These are phyloP conservation scores for Fusarium redolens DNA, from an alignment of 2,329 filamentous ascomycete genomes.

Conservation along the genomic window DNA sequence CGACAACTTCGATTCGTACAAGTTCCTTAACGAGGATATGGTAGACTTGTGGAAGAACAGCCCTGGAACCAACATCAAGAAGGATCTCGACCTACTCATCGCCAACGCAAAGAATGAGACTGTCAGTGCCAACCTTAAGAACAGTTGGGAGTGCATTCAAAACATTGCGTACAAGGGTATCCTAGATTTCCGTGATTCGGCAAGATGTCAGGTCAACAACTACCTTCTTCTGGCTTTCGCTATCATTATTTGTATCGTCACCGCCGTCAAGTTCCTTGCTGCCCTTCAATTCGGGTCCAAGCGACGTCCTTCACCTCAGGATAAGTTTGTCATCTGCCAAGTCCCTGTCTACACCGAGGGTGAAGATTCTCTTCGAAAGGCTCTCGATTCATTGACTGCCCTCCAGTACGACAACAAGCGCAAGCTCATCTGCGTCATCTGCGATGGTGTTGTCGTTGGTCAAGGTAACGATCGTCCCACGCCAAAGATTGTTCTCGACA, in stretches of 20 bases:
- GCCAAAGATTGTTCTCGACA: conserved; percentile 96
- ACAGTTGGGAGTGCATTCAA: conserved; percentile 83
- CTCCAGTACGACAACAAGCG: conserved; percentile 98
- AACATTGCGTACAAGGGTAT: conserved; percentile 86
- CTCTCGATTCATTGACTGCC: conserved; percentile 92
- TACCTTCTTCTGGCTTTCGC: conserved; percentile 90
- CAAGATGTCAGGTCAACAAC: conserved; percentile 88
- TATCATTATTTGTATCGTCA: conserved; percentile 83
- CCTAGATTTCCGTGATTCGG: conserved; percentile 82
- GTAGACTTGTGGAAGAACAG: conserved; percentile 77
- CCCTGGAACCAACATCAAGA: conserved; percentile 82
- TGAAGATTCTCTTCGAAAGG: conserved; percentile 93
- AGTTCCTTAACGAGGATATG: conserved; percentile 78
- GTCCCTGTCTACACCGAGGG: conserved; percentile 98
- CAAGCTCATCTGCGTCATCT: conserved; percentile 95
- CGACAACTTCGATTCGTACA: conserved; percentile 67
- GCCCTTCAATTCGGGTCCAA: conserved; percentile 95
- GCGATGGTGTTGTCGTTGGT: conserved; percentile 96
- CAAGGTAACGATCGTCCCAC: conserved; percentile 96
- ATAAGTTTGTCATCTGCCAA: conserved; percentile 99
- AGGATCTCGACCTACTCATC: conserved; percentile 68
- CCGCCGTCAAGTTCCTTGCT: conserved; percentile 88
- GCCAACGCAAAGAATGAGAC: conserved; percentile 63
- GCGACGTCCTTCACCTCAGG: conserved; percentile 86
- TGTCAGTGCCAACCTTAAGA: conserved; percentile 61